These are phyloP conservation scores for Mycena chlorophos DNA, from an alignment of 768 basidiomycete species.

Conservation along the genomic window DNA sequence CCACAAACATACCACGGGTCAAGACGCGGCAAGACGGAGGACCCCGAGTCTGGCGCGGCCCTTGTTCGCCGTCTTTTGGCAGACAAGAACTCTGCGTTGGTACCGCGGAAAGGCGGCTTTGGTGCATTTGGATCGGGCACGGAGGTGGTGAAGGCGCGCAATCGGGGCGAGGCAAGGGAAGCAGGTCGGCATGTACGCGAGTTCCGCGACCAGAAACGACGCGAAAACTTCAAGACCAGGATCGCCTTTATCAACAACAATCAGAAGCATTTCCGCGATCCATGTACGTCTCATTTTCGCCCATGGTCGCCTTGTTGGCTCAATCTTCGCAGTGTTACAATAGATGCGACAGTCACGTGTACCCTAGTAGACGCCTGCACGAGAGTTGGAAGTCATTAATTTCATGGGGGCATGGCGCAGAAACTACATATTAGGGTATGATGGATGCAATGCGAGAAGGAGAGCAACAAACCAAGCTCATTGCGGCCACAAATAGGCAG, in stretches of 20 bases:
- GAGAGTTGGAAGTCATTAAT: too few species aligned
- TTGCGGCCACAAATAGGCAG: constrained; percentile 89
- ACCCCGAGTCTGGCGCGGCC: constrained; percentile 71
- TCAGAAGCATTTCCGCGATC: constrained; percentile 89
- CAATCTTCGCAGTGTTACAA: constrained; percentile 31
- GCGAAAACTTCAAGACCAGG: constrained; percentile 83
- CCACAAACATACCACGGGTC: constrained; percentile 69
- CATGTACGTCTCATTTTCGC: constrained; percentile 44
- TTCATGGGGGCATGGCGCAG: too few species aligned
- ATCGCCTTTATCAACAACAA: constrained; percentile 77
- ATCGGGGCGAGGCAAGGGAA: constrained; percentile 92
- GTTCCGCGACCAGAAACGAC: constrained; percentile 75
- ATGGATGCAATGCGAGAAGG: constrained; percentile 32
- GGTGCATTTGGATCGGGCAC: constrained; percentile 84
- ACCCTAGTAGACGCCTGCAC: too few species aligned
- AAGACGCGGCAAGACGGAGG: constrained; percentile 46
- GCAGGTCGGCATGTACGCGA: constrained; percentile 85
- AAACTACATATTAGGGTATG: constrained; percentile 23
- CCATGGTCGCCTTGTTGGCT: constrained; percentile 7
- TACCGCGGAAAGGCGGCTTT: constrained; percentile 82
- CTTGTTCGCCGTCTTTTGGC: constrained; percentile 75
- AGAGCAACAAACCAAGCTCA: constrained; percentile 48
- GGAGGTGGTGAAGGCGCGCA: constrained; percentile 85
- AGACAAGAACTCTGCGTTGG: constrained; percentile 82
- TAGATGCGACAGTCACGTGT: too few species aligned